Evolutionary conservation across 148 eudicot genomes (phyloP).

Genomic region (Diospyros kaki): DNA sequence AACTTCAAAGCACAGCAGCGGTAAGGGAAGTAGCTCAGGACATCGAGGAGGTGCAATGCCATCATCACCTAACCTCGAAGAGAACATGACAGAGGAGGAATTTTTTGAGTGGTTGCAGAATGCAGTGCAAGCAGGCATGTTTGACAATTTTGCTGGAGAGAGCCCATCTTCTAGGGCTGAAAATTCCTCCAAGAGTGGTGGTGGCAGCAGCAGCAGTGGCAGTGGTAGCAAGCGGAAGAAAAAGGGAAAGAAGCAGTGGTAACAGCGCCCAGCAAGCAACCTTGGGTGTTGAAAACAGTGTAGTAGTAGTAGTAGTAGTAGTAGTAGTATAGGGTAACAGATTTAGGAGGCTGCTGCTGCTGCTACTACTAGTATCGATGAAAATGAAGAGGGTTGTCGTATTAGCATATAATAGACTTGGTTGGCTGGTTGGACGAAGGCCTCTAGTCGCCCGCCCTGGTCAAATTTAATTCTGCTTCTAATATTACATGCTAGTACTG

Average conservation of each 20-base stretch:
- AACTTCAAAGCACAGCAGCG: conserved; percentile 41
- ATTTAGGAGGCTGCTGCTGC: no score
- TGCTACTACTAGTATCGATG: no score
- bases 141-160: conserved; percentile 57
- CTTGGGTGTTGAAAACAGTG: no score
- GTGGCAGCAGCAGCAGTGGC: conserved; percentile 26
- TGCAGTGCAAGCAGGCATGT: conserved; percentile 68
- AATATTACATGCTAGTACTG: no score
- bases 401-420: no score
- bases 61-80: conserved; percentile 43
- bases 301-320: no score
- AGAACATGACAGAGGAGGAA: conserved; percentile 88
- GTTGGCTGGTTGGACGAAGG: no score
- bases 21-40: conserved; percentile 48
- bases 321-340: no score
- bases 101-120: conserved; percentile 83
- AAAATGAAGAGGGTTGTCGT: no score
- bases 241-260: conserved; percentile 76
- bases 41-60: conserved; percentile 49
- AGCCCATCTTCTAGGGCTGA: conserved; percentile 26
- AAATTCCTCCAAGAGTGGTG: conserved; percentile 23
- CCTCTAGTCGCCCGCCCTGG: no score
- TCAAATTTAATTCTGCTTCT: no score
- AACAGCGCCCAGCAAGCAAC: no score
- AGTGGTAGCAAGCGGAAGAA: conserved; percentile 65